Evolutionary conservation across 2,329 filamentous ascomycete species (phyloP).

Genomic region (Proliferodiscus dingleyae): DNA sequence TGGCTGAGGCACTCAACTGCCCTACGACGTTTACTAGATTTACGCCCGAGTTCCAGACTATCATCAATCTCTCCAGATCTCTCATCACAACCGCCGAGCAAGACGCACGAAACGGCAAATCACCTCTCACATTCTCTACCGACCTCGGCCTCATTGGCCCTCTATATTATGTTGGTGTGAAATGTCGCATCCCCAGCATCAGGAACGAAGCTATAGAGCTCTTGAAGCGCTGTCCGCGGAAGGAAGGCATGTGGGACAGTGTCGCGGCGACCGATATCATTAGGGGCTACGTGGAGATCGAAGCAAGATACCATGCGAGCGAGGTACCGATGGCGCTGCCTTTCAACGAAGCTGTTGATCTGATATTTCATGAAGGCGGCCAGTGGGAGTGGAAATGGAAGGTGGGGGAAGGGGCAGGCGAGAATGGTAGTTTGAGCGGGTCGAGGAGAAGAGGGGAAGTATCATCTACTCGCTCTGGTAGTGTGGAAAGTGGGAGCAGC

Average conservation of each 20-base stretch:
- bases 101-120: constrained; percentile 21
- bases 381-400: constrained; percentile 24
- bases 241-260: constrained; percentile 32
- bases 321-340: constrained; percentile 3
- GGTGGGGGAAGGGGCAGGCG: no score
- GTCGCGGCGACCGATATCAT: constrained; percentile 16
- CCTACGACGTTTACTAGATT: constrained; percentile 11
- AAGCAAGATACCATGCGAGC: constrained; percentile 12
- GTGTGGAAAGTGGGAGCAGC: no score
- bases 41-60: constrained; percentile 14
- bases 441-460: no score
- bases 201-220: constrained; percentile 21
- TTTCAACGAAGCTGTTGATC: constrained; percentile 13
- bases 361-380: constrained; percentile 21
- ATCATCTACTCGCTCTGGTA: no score
- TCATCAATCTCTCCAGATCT: constrained; percentile 24
- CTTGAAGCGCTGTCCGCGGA: constrained; percentile 20
- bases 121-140: constrained; percentile 24
- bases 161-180: constrained; percentile 25
- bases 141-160: constrained; percentile 29
- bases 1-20: constrained; percentile 17
- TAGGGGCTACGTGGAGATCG: constrained; percentile 22
- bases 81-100: constrained; percentile 24
- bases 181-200: constrained; percentile 15
- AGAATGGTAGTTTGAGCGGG: no score